Conservation (phyloP, 1,284 basidiomycete species). For the Prillingera fragicola region DNA sequence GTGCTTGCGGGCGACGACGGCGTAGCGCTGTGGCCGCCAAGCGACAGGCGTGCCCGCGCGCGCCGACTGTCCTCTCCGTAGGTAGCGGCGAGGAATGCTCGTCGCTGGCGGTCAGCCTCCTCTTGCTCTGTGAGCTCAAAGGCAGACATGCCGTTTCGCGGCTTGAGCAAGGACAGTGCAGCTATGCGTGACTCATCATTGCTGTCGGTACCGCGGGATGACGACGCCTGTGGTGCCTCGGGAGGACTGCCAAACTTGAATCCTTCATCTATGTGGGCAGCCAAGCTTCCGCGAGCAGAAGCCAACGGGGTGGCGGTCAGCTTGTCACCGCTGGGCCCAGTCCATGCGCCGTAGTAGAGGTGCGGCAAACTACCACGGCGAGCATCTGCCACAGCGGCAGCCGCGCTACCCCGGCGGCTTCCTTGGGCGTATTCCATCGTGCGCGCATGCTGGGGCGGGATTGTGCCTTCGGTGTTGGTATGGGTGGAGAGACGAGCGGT, state of each 20-base stretch:
- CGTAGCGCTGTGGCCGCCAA: slow-evolving; percentile 27
- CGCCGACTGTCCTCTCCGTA: slow-evolving; percentile 39
- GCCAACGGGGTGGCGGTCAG: slow-evolving; percentile 34
- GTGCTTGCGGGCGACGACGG: slow-evolving; percentile 20
- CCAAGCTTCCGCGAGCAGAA: slow-evolving; percentile 28
- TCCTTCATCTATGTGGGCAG: slow-evolving; percentile 16
- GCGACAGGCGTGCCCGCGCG: slow-evolving; percentile 38
- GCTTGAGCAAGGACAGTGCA: slow-evolving; percentile 3
- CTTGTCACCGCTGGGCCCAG: slow-evolving; percentile 11
- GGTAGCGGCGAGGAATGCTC: slow-evolving; percentile 43
- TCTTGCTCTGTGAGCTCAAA: slow-evolving; percentile 40
- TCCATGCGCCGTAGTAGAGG: slow-evolving; percentile 31
- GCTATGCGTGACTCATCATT: slow-evolving; percentile 4
- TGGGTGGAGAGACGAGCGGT: slow-evolving; percentile 22
- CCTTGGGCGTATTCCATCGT: slow-evolving; percentile 7
- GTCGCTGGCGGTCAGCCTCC: slow-evolving; percentile 45
- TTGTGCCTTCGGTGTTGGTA: slow-evolving; percentile 5
- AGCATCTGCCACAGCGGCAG: slow-evolving; percentile 2
- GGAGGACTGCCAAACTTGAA: slow-evolving; percentile 34
- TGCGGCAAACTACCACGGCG: slow-evolving; percentile 41
- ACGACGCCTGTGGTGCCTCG: not conserved
- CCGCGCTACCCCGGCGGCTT: slow-evolving; percentile 9
- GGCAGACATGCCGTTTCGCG: slow-evolving; percentile 17
- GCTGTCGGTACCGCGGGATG: not conserved
- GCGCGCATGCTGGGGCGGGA: slow-evolving; percentile 19